Conservation (phyloP, 371 early-diverging fungal species). For the Vittaforma corneae region DNA sequence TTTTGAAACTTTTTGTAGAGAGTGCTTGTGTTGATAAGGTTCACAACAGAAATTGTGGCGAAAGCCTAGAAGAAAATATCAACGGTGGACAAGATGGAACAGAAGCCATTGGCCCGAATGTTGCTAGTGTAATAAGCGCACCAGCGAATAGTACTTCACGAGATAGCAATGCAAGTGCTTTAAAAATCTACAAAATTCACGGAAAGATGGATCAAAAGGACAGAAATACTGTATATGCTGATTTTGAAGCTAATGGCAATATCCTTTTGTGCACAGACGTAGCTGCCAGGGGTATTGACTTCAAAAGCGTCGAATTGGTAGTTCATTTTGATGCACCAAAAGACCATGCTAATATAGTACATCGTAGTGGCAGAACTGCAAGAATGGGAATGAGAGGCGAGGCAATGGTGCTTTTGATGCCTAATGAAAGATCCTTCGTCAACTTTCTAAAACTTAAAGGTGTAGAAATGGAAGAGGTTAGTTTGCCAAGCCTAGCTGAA, state of each 20-base stretch:
- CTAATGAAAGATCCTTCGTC: conserved; percentile 47
- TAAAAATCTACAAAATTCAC: conserved; percentile 46
- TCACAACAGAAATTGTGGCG: too few species aligned
- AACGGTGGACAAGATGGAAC: too few species aligned
- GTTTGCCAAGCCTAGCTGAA: not conserved
- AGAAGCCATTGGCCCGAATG: too few species aligned
- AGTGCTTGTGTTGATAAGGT: too few species aligned
- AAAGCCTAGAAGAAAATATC: too few species aligned
- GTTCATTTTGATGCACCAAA: conserved; percentile 71
- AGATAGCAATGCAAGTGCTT: not conserved
- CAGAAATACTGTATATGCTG: conserved; percentile 39
- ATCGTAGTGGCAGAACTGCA: conserved; percentile 92
- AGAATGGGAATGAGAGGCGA: conserved; percentile 74
- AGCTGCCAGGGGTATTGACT: conserved; percentile 56
- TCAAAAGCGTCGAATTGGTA: conserved; percentile 47
- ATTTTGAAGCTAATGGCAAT: conserved; percentile 30
- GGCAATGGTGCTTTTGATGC: conserved; percentile 62
- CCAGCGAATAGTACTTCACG: too few species aligned
- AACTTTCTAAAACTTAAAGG: conserved; percentile 41
- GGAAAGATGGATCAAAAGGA: conserved; percentile 50
- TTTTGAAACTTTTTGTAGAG: not conserved
- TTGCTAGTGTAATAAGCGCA: not conserved
- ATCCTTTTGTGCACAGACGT: conserved; percentile 56
- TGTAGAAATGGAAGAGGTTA: conserved; percentile 3
- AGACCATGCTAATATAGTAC: conserved; percentile 83